Conservation (phyloP, 2,329 filamentous ascomycete genomes). For the Coleophoma eucalyptorum region DNA sequence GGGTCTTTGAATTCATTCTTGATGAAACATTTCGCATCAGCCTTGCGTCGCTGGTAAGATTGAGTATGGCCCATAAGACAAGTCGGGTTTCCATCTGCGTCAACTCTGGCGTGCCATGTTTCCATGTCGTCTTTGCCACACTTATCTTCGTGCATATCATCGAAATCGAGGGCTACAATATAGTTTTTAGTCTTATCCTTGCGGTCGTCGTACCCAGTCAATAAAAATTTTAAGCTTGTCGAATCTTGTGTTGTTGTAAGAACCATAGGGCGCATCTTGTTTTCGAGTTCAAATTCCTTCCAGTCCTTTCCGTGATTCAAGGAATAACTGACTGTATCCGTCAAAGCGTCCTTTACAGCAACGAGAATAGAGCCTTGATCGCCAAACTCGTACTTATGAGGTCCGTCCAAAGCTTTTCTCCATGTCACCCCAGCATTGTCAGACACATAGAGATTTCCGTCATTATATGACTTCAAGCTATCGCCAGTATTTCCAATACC, state of each 20-base stretch:
- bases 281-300: conserved; percentile 66
- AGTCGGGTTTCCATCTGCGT: conserved; percentile 74
- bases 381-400: conserved; percentile 95
- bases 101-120: conserved; percentile 79
- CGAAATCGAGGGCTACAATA: conserved; percentile 79
- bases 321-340: conserved; percentile 68
- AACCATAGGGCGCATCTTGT: conserved; percentile 66
- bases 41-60: conserved; percentile 79
- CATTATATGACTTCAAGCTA: conserved; percentile 62
- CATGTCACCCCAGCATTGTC: conserved; percentile 88
- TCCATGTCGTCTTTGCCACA: conserved; percentile 85
- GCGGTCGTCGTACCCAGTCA: conserved; percentile 56
- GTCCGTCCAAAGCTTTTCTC: conserved; percentile 69
- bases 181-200: conserved; percentile 50
- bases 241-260: conserved; percentile 91
- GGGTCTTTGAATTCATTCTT: conserved; percentile 81
- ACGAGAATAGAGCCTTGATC: conserved; percentile 88
- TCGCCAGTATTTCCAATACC: conserved; percentile 88
- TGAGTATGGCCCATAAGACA: conserved; percentile 98
- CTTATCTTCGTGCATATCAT: conserved; percentile 71
- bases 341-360: conserved; percentile 68
- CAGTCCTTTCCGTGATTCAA: conserved; percentile 86
- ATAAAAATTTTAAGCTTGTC: conserved; percentile 84
- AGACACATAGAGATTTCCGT: conserved; percentile 82
- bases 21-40: conserved; percentile 84